A percentile compares a stretch with the other conserved stretches of the same genome.
Conservation (phyloP, 2,329 filamentous ascomycete species). For the Colletotrichum paranaense region DNA sequence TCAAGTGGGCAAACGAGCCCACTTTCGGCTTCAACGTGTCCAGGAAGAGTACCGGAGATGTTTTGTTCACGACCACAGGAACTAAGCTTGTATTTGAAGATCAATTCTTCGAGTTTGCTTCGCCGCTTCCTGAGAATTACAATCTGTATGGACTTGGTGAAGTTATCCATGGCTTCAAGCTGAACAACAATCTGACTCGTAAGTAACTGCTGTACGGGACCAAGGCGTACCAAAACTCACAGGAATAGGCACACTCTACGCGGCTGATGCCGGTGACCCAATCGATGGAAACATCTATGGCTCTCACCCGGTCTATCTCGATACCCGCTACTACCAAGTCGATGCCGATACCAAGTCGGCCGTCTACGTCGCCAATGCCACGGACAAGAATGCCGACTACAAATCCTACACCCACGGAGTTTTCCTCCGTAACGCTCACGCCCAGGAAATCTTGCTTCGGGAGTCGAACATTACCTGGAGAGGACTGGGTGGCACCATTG, state of each 20-base stretch:
- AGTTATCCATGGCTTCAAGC: conserved; percentile 75
- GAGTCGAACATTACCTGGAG: conserved; percentile 77
- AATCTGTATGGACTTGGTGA: conserved; percentile 83
- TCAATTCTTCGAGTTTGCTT: conserved; percentile 81
- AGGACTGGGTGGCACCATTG: conserved; percentile 79
- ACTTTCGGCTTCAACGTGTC: conserved; percentile 77
- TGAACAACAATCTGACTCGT: conserved; percentile 80
- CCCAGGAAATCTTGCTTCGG: conserved; percentile 76
- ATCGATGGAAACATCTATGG: conserved; percentile 80
- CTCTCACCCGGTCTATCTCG: conserved; percentile 81
- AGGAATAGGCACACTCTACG: conserved; percentile 60
- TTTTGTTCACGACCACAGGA: conserved; percentile 75
- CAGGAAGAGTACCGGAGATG: conserved; percentile 69
- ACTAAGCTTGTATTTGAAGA: conserved; percentile 78
- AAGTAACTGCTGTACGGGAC: conserved; percentile 31
- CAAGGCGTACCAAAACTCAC: background rate
- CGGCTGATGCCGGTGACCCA: conserved; percentile 74
- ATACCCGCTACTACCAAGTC: conserved; percentile 79
- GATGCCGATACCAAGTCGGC: conserved; percentile 57
- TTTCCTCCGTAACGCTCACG: conserved; percentile 81
- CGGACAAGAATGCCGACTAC: conserved; percentile 60
- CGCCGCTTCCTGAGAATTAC: conserved; percentile 74
- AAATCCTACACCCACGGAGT: conserved; percentile 80
- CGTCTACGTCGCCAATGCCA: conserved; percentile 65
- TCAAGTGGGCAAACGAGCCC: conserved; percentile 63